phyloP scores from a whole-genome alignment of 1,139 yeast species.

The Saccharomyces hybrid region DNA sequence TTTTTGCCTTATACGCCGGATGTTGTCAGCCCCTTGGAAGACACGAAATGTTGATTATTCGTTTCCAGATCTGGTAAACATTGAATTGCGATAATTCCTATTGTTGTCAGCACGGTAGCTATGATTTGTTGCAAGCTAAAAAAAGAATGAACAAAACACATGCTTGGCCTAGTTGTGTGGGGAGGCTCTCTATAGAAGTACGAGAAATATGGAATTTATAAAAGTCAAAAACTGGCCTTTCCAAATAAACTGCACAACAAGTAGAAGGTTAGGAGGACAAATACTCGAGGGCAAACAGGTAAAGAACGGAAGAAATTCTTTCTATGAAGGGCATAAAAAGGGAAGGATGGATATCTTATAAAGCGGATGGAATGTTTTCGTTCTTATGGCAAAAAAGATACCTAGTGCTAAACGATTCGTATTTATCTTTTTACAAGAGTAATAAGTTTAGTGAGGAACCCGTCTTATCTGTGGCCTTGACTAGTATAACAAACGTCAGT shows the following conservation, averaged over 20 bases:
- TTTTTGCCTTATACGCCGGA: neutral
- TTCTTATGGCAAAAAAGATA: slow-evolving; percentile 87
- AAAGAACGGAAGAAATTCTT: slow-evolving; percentile 5
- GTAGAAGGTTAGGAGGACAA: neutral
- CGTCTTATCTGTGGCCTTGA: slow-evolving; percentile 45
- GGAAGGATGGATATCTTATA: slow-evolving; percentile 77
- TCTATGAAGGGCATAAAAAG: neutral
- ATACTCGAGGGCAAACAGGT: neutral
- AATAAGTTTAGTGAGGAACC: slow-evolving; percentile 42
- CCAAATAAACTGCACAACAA: neutral
- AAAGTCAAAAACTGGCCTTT: neutral
- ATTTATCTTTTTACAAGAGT: slow-evolving; percentile 63
- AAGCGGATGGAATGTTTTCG: slow-evolving; percentile 77
- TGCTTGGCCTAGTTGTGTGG: neutral
- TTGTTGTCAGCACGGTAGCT: neutral
- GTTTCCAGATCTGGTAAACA: neutral
- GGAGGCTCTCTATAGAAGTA: neutral
- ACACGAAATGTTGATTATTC: neutral
- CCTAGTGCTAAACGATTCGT: slow-evolving; percentile 64
- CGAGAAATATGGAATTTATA: neutral
- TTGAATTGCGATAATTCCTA: neutral
- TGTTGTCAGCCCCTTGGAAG: neutral
- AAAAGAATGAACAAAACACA: neutral
- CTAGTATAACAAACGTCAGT: slow-evolving; percentile 47
- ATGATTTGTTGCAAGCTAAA: neutral